A percentile compares a stretch with the other conserved stretches of the same genome.
Conservation (phyloP, 208 protist species). For the Leishmania mexicana region DNA sequence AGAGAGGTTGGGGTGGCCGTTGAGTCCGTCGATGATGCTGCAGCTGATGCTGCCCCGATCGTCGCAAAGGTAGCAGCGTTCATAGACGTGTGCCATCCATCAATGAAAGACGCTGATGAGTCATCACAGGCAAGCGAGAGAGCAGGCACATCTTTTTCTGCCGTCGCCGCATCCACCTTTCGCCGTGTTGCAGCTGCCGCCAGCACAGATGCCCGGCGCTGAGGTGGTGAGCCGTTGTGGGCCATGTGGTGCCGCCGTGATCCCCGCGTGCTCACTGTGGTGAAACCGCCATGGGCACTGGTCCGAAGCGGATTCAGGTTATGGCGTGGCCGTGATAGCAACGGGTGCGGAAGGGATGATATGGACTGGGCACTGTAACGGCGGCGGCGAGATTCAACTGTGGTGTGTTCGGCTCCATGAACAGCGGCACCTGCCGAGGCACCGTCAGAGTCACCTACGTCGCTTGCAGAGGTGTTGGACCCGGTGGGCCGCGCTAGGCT, state of each 20-base stretch:
- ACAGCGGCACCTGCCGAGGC: not conserved
- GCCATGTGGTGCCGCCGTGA: not conserved
- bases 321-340: not conserved
- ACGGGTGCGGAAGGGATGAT: not conserved
- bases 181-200: not conserved
- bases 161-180: not conserved
- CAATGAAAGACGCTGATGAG: not conserved
- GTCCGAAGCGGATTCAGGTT: not conserved
- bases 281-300: not conserved
- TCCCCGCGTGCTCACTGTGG: not conserved
- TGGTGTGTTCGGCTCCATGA: not conserved
- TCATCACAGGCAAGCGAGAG: not conserved
- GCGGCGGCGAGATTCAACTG: not conserved
- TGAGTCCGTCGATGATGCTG: not conserved
- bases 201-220: not conserved
- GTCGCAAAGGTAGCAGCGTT: not conserved
- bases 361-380: not conserved
- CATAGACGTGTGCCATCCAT: not conserved
- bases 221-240: constrained; percentile 2
- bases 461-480: not conserved
- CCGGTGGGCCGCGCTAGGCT: not conserved
- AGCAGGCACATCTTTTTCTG: not conserved
- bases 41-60: not conserved
- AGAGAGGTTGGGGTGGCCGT: not conserved
- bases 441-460: not conserved